Conservation (phyloP, 1,284 basidiomycete genomes). For the Puccinia hordei region DNA sequence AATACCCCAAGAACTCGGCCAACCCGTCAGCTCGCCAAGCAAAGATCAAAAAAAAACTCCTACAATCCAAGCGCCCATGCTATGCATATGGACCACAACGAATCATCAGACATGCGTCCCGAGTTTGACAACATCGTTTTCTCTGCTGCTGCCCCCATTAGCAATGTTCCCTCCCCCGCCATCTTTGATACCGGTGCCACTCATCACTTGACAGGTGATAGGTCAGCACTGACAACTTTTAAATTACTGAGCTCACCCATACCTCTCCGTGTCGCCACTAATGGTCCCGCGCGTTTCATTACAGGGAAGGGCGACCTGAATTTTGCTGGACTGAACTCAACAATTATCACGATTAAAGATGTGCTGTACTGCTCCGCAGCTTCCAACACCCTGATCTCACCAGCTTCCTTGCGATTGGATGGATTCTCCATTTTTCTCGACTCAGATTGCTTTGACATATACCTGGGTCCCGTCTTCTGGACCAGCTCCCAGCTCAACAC, state of each 20-base stretch:
- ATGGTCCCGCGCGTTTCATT: neutral
- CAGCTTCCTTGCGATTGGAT: neutral
- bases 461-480: neutral
- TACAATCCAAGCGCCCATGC: too few relatives aligned
- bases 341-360: neutral
- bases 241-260: neutral
- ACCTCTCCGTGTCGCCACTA: neutral
- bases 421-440: neutral
- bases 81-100: too few relatives aligned
- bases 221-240: too few relatives aligned
- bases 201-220: neutral
- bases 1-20: too few relatives aligned
- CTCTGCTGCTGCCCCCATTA: neutral
- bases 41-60: too few relatives aligned
- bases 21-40: too few relatives aligned
- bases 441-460: neutral
- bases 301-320: neutral
- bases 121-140: too few relatives aligned
- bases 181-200: slow-evolving; percentile 33
- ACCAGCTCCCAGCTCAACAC: neutral
- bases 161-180: neutral
- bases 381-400: neutral
- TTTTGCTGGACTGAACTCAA: neutral
- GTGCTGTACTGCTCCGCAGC: neutral
- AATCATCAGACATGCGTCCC: too few relatives aligned